A percentile compares a stretch with the other conserved stretches of the same genome.
Evolutionary conservation across 1,284 basidiomycete species (phyloP).

Genomic region (Puccinia novopanici): DNA sequence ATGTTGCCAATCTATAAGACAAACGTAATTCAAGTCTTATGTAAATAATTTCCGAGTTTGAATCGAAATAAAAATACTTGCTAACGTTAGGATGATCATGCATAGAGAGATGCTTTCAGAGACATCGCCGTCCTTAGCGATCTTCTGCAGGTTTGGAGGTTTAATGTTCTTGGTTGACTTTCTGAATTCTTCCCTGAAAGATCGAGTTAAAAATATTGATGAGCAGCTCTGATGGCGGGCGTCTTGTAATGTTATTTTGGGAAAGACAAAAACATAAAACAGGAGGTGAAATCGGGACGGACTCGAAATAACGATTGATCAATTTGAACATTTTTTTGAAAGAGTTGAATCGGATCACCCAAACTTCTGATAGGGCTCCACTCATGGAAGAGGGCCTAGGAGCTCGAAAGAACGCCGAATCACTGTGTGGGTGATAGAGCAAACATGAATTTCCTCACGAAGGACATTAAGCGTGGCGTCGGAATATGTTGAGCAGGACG

Average conservation of each 20-base stretch:
- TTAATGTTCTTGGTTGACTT: conserved; percentile 62
- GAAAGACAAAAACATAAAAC: not conserved
- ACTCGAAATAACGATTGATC: conserved; percentile 79
- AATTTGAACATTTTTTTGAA: conserved; percentile 81
- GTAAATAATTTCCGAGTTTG: too few species aligned
- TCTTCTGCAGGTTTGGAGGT: conserved; percentile 76
- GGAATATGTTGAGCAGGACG: not conserved
- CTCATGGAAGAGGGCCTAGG: conserved; percentile 48
- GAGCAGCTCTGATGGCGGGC: not conserved
- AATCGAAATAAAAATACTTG: not conserved
- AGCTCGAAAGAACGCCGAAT: conserved; percentile 40
- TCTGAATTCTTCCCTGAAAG: conserved; percentile 60
- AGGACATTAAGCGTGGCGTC: not conserved
- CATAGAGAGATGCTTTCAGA: conserved; percentile 66
- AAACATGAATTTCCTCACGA: not conserved
- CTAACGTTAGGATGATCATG: conserved; percentile 46
- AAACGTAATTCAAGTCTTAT: not conserved
- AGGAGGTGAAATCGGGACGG: not conserved
- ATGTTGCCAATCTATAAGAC: conserved; percentile 53
- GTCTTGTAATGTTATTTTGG: not conserved
- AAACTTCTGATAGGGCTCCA: conserved; percentile 68
- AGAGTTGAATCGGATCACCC: conserved; percentile 80
- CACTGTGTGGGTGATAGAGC: not conserved
- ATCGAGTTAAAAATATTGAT: conserved; percentile 66
- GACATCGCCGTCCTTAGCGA: conserved; percentile 73